Base-by-base conservation (phyloP, 1,139 yeast species). In the Scheffersomyces quercinus region DNA sequence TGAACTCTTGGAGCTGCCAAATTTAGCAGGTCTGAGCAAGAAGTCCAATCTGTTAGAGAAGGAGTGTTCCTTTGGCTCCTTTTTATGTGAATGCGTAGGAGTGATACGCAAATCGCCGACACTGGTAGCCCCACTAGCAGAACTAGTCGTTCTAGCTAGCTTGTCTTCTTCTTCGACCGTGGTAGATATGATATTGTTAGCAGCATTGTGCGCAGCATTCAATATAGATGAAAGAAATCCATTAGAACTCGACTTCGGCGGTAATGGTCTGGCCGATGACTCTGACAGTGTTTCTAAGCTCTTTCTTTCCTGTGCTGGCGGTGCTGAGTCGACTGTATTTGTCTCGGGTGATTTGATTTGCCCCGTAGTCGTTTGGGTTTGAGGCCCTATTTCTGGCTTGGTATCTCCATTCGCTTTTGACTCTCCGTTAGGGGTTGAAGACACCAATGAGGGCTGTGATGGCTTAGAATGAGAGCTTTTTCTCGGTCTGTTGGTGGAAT, bases 201-300 rank as follows among this genome's bases (percentile, higher is more conserved):
- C 20, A 20, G 55, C 65, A 43, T 57, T 58, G 36, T 64, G 66
- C 5, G 70, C 70, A 3, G 65, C 70, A 33, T 52, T 56, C 20
- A 66, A 39, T 14, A 67, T 53, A 7, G 67, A 55, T 2, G 68
- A 60, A 20, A 67, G 43, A 35, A 67, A 55, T 13, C 72, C 57
- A 30, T 46, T 51, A 38, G 56, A 51, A 26, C 51, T 53, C n/a
- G 55, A 47, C 36, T 51, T 51, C 9, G 44, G 37, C 2, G 50
- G 48, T 20, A 31, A 13, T 16, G 20, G 20, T 5, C 20, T 3
- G 20, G 20, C 20, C 1, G 20, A 16, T 16, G 20, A 16, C 20
- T 16, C 20, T 16, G 20, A 16, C 6, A 5, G 20, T 5, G 20
- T 5, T 5, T 16, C 20, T 16, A 16, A 16, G 20, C 20, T 16